Evolutionary conservation across 1,284 basidiomycete species (phyloP).

Genomic region (Fomitiporia mediterranea): DNA sequence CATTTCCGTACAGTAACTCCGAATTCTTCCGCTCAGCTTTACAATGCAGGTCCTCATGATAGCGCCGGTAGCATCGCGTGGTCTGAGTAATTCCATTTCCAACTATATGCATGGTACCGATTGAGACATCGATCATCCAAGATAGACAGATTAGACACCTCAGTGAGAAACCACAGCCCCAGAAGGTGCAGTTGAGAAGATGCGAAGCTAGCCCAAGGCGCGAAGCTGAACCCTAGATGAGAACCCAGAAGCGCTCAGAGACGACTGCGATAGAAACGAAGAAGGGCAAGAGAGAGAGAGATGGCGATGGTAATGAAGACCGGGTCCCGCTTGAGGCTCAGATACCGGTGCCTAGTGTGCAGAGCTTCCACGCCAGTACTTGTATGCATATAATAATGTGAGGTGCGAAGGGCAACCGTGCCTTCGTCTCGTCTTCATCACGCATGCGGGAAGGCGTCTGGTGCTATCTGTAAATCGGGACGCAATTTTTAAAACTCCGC

Average conservation of each 20-base stretch:
- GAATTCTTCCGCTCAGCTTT: background rate
- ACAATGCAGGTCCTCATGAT: background rate
- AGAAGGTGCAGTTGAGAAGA: background rate
- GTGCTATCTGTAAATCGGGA: too few relatives aligned
- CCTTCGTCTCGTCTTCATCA: background rate
- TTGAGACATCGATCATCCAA: background rate
- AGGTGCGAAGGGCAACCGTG: background rate
- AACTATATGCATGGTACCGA: background rate
- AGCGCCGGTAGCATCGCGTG: background rate
- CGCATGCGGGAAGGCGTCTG: background rate
- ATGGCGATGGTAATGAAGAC: background rate
- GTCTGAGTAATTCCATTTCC: background rate
- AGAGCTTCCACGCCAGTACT: background rate
- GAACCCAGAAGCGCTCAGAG: background rate
- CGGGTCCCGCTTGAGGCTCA: background rate
- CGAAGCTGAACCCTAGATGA: background rate
- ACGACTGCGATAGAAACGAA: background rate
- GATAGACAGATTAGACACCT: background rate
- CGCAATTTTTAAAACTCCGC: too few relatives aligned
- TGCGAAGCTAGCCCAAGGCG: background rate
- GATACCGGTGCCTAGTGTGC: background rate
- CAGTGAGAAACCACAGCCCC: background rate
- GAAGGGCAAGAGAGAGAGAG: background rate
- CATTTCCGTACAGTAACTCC: background rate
- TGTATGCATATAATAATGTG: background rate